Conservation (phyloP, 352 stramenopile species). For the Salisapilia sapeloensis region DNA sequence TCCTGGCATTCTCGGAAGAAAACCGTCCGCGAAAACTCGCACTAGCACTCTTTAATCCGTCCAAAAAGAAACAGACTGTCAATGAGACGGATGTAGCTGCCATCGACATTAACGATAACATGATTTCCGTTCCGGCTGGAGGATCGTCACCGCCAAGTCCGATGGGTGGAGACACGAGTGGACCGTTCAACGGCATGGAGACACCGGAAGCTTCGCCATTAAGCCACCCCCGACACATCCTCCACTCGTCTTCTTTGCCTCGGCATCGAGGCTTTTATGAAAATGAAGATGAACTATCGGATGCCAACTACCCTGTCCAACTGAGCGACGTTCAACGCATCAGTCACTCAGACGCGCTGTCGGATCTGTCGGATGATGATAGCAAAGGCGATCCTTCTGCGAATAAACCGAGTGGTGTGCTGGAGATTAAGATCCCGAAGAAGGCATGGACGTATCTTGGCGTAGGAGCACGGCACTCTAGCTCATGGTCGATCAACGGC, state of each 20-base stretch:
- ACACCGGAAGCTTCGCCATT: conserved; percentile 31
- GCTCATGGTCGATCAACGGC: conserved; percentile 65
- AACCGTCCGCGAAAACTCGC: conserved; percentile 46
- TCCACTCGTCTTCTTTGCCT: conserved; percentile 10
- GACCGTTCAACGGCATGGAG: conserved; percentile 49
- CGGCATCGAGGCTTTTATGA: conserved; percentile 24
- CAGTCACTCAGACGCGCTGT: conserved; percentile 52
- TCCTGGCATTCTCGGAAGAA: conserved; percentile 44
- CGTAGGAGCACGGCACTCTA: conserved; percentile 41
- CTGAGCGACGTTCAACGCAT: conserved; percentile 48
- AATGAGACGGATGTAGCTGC: conserved; percentile 16
- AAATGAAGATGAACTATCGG: conserved; percentile 23
- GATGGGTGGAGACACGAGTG: conserved; percentile 24
- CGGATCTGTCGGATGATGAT: conserved; percentile 26
- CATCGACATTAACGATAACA: conserved; percentile 42
- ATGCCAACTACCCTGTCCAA: conserved; percentile 17
- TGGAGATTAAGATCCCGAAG: conserved; percentile 71
- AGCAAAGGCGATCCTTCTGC: conserved; percentile 9
- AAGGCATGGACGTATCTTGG: conserved; percentile 67
- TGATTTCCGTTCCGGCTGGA: conserved; percentile 19
- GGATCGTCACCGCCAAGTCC: conserved; percentile 20
- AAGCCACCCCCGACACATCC: conserved; percentile 6
- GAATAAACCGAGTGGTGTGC: conserved; percentile 20
- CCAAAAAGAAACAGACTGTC: conserved; percentile 1
- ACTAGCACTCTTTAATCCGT: no score